Evolutionary conservation across 2,329 filamentous ascomycete species (phyloP).

Genomic region (Alternaria gaisen): DNA sequence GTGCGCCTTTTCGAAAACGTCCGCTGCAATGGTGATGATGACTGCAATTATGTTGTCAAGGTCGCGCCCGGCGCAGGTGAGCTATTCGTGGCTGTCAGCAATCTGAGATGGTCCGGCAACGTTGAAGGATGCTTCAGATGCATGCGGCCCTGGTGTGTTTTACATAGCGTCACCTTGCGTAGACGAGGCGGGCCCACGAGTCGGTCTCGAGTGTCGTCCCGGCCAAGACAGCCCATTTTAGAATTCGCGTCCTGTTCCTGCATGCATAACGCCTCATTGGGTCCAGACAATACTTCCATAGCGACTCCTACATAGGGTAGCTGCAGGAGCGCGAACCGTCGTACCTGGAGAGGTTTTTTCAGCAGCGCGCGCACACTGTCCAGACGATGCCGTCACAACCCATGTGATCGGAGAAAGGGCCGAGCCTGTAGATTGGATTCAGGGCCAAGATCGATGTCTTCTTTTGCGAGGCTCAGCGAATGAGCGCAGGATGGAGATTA

Average conservation of each 20-base stretch:
- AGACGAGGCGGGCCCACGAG: slow-evolving; percentile 28
- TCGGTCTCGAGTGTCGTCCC: slow-evolving; percentile 23
- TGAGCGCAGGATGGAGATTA: neutral
- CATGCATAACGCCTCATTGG: slow-evolving; percentile 25
- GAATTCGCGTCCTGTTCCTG: slow-evolving; percentile 23
- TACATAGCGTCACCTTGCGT: slow-evolving; percentile 21
- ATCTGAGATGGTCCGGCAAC: slow-evolving; percentile 1
- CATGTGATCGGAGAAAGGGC: neutral
- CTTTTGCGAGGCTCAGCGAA: neutral
- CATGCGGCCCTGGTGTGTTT: slow-evolving; percentile 30
- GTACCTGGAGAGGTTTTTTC: neutral
- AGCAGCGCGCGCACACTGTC: neutral
- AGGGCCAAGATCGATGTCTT: neutral
- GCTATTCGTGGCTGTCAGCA: slow-evolving; percentile 22
- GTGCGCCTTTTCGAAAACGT: neutral
- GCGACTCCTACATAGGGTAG: slow-evolving; percentile 6
- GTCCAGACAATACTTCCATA: slow-evolving; percentile 21
- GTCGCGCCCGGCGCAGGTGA: neutral
- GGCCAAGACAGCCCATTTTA: slow-evolving; percentile 30
- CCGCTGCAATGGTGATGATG: slow-evolving; percentile 1
- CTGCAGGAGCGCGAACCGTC: neutral
- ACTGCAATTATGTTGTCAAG: neutral
- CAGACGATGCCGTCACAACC: neutral
- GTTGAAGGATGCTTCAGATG: slow-evolving; percentile 21
- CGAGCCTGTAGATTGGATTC: slow-evolving; percentile 6